Percentiles rank a stretch among this genome's conserved stretches.
Conservation (phyloP, 139 green algal genomes). For the Micromonas commoda region DNA sequence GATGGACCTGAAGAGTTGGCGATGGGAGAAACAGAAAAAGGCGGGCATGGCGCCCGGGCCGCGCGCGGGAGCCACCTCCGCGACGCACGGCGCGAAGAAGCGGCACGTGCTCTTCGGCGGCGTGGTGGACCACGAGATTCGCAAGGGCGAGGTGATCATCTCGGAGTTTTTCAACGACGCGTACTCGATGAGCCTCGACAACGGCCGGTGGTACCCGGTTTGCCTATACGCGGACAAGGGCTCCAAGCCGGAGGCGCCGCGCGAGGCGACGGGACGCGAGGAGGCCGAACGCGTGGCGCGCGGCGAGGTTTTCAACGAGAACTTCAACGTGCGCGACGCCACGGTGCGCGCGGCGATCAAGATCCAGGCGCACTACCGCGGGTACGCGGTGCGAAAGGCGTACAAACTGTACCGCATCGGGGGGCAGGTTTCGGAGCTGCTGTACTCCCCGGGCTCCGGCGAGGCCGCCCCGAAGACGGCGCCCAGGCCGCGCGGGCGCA, state of each 20-base stretch:
- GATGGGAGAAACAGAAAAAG: constrained; percentile 88
- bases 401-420: constrained; percentile 63
- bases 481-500: constrained; percentile 19
- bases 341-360: constrained; percentile 46
- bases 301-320: constrained; percentile 43
- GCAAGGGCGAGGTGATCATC: constrained; percentile 39
- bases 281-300: constrained; percentile 2
- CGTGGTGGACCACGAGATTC: constrained; percentile 72
- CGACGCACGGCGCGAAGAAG: constrained; percentile 59
- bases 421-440: constrained; percentile 56
- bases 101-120: constrained; percentile 86
- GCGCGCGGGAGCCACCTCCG: constrained; percentile 62
- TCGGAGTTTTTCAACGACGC: constrained; percentile 56
- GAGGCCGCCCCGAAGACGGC: constrained; percentile 10
- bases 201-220: constrained; percentile 22
- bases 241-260: neutral
- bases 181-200: constrained; percentile 25
- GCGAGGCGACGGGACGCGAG: neutral
- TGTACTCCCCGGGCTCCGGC: constrained; percentile 67
- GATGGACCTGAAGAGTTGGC: constrained; percentile 48
- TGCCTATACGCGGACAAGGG: constrained; percentile 6
- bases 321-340: constrained; percentile 51
- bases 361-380: constrained; percentile 74
- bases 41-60: constrained; percentile 70
- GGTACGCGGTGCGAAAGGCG: constrained; percentile 48